Base-by-base conservation (phyloP, 2,329 filamentous ascomycete genomes). In the Penicillium sp. region DNA sequence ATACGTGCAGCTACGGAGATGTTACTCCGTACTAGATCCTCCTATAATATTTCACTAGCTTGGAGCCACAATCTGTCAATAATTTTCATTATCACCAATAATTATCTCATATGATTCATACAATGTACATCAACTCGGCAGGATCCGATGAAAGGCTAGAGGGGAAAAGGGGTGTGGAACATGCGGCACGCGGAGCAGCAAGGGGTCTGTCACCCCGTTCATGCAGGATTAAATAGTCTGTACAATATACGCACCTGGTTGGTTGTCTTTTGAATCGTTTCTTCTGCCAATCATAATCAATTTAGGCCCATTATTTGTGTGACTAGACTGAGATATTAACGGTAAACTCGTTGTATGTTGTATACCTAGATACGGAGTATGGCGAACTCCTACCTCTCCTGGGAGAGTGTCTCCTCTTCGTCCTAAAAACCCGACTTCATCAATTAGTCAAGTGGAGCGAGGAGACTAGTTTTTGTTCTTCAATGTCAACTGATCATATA, bases 151-250 rank as follows among this genome's bases (percentile, higher is more conserved):
- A 23, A 5, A 23, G 23, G 5, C 23, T 23, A 23, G 23, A 23
- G 41, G 39, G 40, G 35, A 55, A 51, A 52, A 58, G 44, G 40
- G 47, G 55, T 59, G 64, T 70, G 61, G 64, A 63, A 69, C 68
- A 65, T 66, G 54, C 63, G 60, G 64, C 66, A 69, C 67, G 64
- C 66, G 66, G 65, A 61, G 54, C 62, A 65, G 66, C 55, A 70
- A 69, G 67, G 68, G 67, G 60, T 59, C 59, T 57, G 56, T 61
- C 52, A 61, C 55, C 58, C 56, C 47, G 60, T 64, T 64, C 62
- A 63, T 62, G 62, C 59, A 65, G 44, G 56, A 60, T 38, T 53
- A 59, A 60, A 60, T 60, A 63, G 59, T 56, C 46, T 48, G 56
- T 55, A 61, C 18, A 32, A 32, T 47, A 41, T 23, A 41, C 47